Evolutionary conservation across 345 rosid species (phyloP).

Genomic region (Gossypium longicalyx): DNA sequence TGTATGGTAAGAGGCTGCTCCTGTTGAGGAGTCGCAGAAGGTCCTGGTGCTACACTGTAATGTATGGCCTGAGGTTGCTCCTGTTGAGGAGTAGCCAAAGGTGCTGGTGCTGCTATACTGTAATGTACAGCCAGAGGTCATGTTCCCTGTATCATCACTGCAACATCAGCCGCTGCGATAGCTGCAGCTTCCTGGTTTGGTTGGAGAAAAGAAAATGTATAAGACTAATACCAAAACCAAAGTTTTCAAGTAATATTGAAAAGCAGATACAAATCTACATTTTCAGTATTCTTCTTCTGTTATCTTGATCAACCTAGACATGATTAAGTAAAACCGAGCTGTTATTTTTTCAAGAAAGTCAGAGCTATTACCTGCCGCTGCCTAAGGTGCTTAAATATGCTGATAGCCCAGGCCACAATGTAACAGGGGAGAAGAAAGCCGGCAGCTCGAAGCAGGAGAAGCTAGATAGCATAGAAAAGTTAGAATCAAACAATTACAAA

Average conservation of each 20-base stretch:
- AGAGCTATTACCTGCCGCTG: neutral
- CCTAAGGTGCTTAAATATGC: neutral
- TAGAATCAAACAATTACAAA: neutral
- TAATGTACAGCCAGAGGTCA: neutral
- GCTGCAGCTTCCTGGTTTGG: neutral
- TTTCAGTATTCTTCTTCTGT: neutral
- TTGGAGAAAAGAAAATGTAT: neutral
- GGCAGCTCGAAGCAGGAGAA: slow-evolving; percentile 1
- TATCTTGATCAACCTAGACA: neutral
- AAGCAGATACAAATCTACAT: neutral
- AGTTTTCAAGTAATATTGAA: neutral
- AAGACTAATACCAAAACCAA: neutral
- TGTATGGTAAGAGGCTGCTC: too few relatives aligned
- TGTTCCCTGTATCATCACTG: neutral
- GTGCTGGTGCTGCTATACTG: neutral
- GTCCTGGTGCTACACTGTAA: too few relatives aligned
- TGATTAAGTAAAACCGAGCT: neutral
- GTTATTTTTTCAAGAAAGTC: neutral
- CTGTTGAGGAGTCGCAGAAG: too few relatives aligned
- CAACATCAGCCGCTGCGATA: neutral
- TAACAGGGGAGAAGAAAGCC: slow-evolving; percentile 1
- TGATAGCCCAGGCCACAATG: slow-evolving; percentile 2
- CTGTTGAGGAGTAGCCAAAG: too few relatives aligned
- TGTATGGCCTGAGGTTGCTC: too few relatives aligned
- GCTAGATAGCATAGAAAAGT: neutral